phyloP scores from a whole-genome alignment of 2,329 filamentous ascomycete species.

The Uncinocarpus reesii region DNA sequence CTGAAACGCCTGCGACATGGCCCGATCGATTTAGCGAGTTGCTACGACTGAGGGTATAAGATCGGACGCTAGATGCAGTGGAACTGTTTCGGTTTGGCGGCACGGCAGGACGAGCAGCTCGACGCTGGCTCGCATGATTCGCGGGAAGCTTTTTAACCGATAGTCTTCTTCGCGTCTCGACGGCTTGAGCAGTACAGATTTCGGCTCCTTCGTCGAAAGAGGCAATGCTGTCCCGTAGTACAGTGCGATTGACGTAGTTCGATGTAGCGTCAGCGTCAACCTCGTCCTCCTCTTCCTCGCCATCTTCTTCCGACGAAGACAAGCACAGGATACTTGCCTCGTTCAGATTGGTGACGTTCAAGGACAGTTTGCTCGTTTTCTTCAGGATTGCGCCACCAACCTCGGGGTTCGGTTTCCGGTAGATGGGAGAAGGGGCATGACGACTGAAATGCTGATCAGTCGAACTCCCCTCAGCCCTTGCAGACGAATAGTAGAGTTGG shows the following conservation, averaged over 20 bases:
- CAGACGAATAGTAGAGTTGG: background rate
- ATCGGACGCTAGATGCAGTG: conserved; percentile 23
- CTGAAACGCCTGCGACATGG: conserved; percentile 25
- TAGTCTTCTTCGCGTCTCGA: conserved; percentile 26
- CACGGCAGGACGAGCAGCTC: conserved; percentile 17
- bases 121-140: conserved; percentile 22
- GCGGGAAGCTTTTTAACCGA: conserved; percentile 23
- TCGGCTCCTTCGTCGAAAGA: conserved; percentile 35
- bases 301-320: conserved; percentile 42
- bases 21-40: conserved; percentile 25
- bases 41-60: conserved; percentile 21
- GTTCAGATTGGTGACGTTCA: conserved; percentile 34
- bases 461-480: background rate
- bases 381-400: conserved; percentile 21
- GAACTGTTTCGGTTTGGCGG: conserved; percentile 21
- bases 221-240: conserved; percentile 31
- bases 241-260: conserved; percentile 13
- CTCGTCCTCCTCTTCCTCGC: conserved; percentile 28
- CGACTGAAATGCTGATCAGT: background rate
- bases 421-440: background rate
- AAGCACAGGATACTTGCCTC: conserved; percentile 40
- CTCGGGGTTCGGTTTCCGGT: background rate
- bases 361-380: conserved; percentile 31
- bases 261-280: conserved; percentile 14
- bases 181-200: conserved; percentile 34